phyloP scores from a whole-genome alignment of 2,329 filamentous ascomycete species.

The Daldinia sp. region DNA sequence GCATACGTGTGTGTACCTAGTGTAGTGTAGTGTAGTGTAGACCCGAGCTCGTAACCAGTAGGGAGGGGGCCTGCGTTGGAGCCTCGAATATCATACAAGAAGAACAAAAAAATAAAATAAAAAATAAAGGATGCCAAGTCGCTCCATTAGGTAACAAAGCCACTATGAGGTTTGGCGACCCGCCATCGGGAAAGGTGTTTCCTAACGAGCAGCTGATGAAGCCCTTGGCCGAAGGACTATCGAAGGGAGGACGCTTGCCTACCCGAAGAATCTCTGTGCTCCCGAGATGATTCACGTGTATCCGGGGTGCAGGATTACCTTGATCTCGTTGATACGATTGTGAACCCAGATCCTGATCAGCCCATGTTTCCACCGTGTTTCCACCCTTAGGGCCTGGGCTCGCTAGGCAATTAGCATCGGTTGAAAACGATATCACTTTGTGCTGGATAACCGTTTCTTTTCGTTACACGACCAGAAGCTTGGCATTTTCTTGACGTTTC shows the following conservation, averaged over 20 bases:
- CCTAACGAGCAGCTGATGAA: constrained; percentile 15
- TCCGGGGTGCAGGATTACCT: constrained; percentile 35
- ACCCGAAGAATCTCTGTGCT: constrained; percentile 24
- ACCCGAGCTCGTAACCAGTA: background rate
- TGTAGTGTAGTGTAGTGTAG: background rate
- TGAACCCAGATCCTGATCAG: constrained; percentile 36
- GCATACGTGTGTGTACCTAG: too few species aligned
- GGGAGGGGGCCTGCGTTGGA: constrained; percentile 8
- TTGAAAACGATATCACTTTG: constrained; percentile 10
- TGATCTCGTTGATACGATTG: constrained; percentile 20
- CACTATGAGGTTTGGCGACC: constrained; percentile 28
- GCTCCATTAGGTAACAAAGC: constrained; percentile 36
- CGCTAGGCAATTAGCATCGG: constrained; percentile 20
- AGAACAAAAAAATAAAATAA: too few species aligned
- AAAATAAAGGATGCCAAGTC: constrained; percentile 19
- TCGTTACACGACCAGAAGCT: constrained; percentile 27
- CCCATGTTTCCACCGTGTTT: constrained; percentile 21
- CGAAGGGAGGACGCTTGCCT: constrained; percentile 24
- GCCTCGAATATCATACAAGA: background rate
- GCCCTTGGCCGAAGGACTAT: constrained; percentile 20
- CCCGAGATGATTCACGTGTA: constrained; percentile 30
- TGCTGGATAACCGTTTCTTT: constrained; percentile 16
- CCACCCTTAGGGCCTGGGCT: constrained; percentile 23
- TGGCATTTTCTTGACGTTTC: constrained; percentile 36
- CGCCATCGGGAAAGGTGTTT: constrained; percentile 16